A percentile compares a stretch with the other conserved stretches of the same genome.
Evolutionary conservation across 768 basidiomycete species (phyloP).

Genomic region (Xerocomellus dryophilus): DNA sequence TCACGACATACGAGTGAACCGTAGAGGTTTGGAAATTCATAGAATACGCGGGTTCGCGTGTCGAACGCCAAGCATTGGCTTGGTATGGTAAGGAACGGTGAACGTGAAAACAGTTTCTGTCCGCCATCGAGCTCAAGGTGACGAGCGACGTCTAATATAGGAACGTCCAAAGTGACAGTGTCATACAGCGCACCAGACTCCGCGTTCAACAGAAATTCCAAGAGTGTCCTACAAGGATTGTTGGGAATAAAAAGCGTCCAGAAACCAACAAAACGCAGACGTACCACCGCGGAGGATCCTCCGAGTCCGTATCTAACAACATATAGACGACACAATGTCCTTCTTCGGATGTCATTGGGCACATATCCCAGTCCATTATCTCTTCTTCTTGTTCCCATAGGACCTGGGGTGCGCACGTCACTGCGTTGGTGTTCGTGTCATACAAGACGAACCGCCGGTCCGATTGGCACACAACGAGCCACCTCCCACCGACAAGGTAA

Average conservation of each 20-base stretch:
- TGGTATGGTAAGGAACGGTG: too few species aligned
- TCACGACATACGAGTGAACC: background rate
- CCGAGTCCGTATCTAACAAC: background rate
- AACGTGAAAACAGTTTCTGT: too few species aligned
- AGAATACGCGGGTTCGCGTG: background rate
- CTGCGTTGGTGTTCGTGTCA: background rate
- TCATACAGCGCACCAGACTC: background rate
- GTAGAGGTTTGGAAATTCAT: background rate
- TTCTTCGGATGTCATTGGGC: background rate
- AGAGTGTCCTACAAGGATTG: background rate
- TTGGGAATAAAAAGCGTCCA: too few species aligned
- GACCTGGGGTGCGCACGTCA: background rate
- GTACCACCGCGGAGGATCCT: background rate
- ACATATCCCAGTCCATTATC: background rate
- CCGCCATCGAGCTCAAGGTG: too few species aligned
- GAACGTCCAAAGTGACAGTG: background rate
- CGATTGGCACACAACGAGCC: background rate
- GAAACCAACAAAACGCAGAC: background rate
- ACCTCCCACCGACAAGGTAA: background rate
- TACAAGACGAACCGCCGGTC: background rate
- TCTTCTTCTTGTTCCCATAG: background rate
- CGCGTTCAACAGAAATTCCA: background rate
- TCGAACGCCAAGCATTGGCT: background rate
- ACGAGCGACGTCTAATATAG: background rate
- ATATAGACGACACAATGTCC: background rate